These are phyloP conservation scores for Hypsizygus ulmarius DNA, from an alignment of 1,284 basidiomycete species.

Conservation along the genomic window DNA sequence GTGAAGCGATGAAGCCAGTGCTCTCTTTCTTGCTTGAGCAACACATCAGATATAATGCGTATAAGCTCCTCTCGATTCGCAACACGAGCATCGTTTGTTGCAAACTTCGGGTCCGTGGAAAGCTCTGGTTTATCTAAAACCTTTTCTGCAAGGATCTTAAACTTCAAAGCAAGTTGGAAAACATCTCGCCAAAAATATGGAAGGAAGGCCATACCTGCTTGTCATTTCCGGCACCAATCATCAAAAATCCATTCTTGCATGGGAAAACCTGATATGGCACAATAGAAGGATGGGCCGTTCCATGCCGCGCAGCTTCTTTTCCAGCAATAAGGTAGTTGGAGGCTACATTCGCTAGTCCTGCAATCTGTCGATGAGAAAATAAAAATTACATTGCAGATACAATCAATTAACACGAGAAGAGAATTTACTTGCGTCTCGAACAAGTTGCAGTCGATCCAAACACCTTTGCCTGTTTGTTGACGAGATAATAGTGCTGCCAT, in stretches of 20 bases:
- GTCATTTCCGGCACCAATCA: conserved; percentile 94
- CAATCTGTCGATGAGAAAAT: conserved; percentile 53
- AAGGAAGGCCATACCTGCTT: conserved; percentile 57
- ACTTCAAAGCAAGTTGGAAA: conserved; percentile 42
- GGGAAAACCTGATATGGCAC: conserved; percentile 93
- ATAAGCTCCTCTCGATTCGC: conserved; percentile 73
- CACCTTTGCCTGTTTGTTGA: conserved; percentile 82
- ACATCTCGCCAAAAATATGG: background rate
- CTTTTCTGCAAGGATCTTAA: conserved; percentile 59
- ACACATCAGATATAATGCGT: conserved; percentile 62
- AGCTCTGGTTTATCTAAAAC: conserved; percentile 62
- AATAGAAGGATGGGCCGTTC: conserved; percentile 89
- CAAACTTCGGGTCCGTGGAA: conserved; percentile 59
- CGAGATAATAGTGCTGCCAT: conserved; percentile 87
- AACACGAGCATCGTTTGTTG: conserved; percentile 76
- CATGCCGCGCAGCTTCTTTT: conserved; percentile 83
- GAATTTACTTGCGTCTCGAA: conserved; percentile 76
- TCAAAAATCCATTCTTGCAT: conserved; percentile 85
- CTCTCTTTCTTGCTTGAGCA: conserved; percentile 57
- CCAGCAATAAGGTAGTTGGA: conserved; percentile 91
- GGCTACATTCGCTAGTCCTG: conserved; percentile 90
- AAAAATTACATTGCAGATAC: background rate
- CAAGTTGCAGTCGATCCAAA: conserved; percentile 88
- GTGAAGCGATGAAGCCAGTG: conserved; percentile 75
- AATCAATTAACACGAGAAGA: conserved; percentile 16